These are phyloP conservation scores for Solanum piurae DNA, from an alignment of 257 asterid genomes.

Conservation along the genomic window DNA sequence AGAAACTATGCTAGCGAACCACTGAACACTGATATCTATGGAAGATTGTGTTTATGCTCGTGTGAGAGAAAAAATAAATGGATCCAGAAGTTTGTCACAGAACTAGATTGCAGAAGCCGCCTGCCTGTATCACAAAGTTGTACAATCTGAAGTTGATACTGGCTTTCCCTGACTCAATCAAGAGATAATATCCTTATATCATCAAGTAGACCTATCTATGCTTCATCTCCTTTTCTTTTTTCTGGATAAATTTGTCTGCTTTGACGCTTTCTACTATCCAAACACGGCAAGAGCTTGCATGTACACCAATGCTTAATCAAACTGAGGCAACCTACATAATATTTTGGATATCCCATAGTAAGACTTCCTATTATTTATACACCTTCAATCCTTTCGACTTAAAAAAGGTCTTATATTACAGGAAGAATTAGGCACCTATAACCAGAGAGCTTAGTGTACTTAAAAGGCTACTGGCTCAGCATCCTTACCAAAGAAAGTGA, in stretches of 20 bases:
- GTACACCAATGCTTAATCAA: neutral
- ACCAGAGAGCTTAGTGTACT: neutral
- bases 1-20: neutral
- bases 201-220: neutral
- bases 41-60: neutral
- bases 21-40: neutral
- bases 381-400: neutral
- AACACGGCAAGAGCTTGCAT: neutral
- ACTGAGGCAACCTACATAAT: neutral
- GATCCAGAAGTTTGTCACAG: neutral
- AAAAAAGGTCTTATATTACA: neutral
- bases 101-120: neutral
- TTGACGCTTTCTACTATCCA: neutral
- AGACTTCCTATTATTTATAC: neutral
- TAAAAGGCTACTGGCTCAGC: neutral
- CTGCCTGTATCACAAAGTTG: neutral
- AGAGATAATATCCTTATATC: neutral
- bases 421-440: neutral
- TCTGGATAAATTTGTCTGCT: neutral
- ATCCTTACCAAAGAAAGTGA: neutral
- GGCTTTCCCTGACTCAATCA: neutral
- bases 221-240: neutral
- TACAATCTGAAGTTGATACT: neutral
- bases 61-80: neutral
- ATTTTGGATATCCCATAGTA: neutral